Base-by-base conservation (phyloP, 2,329 filamentous ascomycete species). In the Ophiocordyceps polyrhachis-furcata region DNA sequence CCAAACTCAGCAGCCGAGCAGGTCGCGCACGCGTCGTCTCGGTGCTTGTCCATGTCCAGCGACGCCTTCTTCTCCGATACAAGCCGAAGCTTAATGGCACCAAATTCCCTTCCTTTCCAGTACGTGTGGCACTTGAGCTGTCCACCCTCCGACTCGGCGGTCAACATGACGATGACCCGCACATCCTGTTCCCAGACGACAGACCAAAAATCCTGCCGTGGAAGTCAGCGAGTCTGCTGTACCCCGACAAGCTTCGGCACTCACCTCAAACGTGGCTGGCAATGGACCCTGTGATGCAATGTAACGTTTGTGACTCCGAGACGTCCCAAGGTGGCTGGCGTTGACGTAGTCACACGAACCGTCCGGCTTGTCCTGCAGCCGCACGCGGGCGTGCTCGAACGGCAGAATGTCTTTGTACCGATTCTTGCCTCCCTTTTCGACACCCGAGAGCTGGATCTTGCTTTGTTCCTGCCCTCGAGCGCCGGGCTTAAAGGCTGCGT, bases 381-480 rank as follows among this genome's bases (percentile, higher is more conserved):
- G 86, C 45, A 98, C 91, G 47, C 91, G 71, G 3, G 86, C 80
- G 61, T 98, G 91, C 56, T 96, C 89, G 58, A 93, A 98, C 0
- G 91, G 91, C 63, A 93, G 80, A 46, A 96, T 95, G 53, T 95
- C 93, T 65, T 95, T 96, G 67, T 98, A 98, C 9, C 91, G 76
- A 54, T 98, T 98, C 67, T 96, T 96, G 17, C 72, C 77, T 8
- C 91, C 91, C 60, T 95, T 91, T 56, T 98, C 91, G 28, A 98
- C 83, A 8, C 91, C 91, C 0, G 84, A 91, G 44, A 98, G 77
- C 53, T 85, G 81, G 8, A 93, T 74, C 20, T 62, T 51, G 52
- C 47, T 51, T 15, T 46, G 49, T 32, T 47, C 51, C 15, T 46
- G 49, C 29, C 48, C 51, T 11, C 52, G 51, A 9, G 52, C 47